phyloP scores from a whole-genome alignment of 208 protist species.

The Wallacemonas collosoma region DNA sequence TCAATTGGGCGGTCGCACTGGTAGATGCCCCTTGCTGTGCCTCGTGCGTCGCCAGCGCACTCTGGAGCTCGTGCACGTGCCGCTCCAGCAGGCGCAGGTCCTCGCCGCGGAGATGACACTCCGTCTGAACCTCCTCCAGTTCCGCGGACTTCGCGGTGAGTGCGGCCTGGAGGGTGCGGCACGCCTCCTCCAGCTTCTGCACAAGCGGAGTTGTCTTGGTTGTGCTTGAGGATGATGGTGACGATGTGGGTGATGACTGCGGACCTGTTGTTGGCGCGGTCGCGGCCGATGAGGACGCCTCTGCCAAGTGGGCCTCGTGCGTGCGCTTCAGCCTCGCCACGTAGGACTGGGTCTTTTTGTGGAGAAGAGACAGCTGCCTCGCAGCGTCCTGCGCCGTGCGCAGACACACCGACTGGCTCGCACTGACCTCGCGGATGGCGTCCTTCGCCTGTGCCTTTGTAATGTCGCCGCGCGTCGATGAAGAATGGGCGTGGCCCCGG shows the following conservation, averaged over 20 bases:
- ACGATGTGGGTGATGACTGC: not conserved
- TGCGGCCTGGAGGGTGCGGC: conserved; percentile 41
- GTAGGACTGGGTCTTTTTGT: conserved; percentile 6
- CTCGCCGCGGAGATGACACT: conserved; percentile 46
- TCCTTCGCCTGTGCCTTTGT: not conserved
- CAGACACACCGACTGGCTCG: not conserved
- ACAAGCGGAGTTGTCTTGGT: not conserved
- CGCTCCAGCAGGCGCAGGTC: conserved; percentile 23
- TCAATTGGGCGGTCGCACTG: not conserved
- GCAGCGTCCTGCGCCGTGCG: not conserved
- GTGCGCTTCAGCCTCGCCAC: conserved; percentile 1
- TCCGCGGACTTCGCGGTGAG: conserved; percentile 3
- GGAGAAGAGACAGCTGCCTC: not conserved
- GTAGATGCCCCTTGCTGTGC: not conserved
- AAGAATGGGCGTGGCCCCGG: not conserved
- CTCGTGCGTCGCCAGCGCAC: conserved; percentile 1
- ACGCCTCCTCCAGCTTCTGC: conserved; percentile 41
- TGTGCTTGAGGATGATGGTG: not conserved
- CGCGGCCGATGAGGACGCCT: not conserved
- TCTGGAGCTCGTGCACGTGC: conserved; percentile 3
- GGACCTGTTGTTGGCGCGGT: not conserved
- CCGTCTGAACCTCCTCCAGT: conserved; percentile 31
- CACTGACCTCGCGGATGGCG: not conserved
- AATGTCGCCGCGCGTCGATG: not conserved
- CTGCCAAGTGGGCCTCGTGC: not conserved